These are phyloP conservation scores for Ogataea minuta DNA, from an alignment of 805 yeast genomes.

Conservation along the genomic window DNA sequence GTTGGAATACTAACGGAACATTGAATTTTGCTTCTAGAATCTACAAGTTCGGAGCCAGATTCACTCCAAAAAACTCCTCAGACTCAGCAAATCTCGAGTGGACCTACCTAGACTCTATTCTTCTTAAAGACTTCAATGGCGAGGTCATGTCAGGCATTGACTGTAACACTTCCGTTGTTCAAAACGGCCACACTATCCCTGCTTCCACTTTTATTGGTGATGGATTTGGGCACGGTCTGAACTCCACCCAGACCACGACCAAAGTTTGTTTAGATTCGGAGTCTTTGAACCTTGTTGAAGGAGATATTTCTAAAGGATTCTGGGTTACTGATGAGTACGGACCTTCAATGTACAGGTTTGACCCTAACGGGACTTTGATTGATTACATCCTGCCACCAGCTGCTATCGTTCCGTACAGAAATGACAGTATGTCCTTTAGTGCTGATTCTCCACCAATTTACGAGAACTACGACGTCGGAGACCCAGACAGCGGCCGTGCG, in stretches of 20 bases:
- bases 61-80: conserved; percentile 26
- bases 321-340: conserved; percentile 37
- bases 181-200: conserved; percentile 29
- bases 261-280: conserved; percentile 34
- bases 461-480: conserved; percentile 23
- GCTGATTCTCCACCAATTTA: conserved; percentile 31
- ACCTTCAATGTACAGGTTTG: conserved; percentile 31
- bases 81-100: conserved; percentile 26
- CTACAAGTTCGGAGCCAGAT: conserved; percentile 24
- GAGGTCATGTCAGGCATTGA: conserved; percentile 31
- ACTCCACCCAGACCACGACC: conserved; percentile 23
- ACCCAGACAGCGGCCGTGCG: conserved; percentile 31
- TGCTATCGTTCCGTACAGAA: conserved; percentile 30
- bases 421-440: conserved; percentile 24
- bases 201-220: conserved; percentile 31
- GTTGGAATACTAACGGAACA: conserved; percentile 35
- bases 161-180: conserved; percentile 27
- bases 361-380: conserved; percentile 25
- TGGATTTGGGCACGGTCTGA: conserved; percentile 30
- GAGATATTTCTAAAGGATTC: conserved; percentile 32
- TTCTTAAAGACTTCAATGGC: conserved; percentile 33
- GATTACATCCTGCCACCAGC: conserved; percentile 32
- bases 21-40: conserved; percentile 30
- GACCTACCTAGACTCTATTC: conserved; percentile 29
- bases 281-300: conserved; percentile 28